Percentiles rank a stretch among this genome's conserved stretches.
Conservation (phyloP, 2,329 filamentous ascomycete genomes). For the Hypocreales sp. region DNA sequence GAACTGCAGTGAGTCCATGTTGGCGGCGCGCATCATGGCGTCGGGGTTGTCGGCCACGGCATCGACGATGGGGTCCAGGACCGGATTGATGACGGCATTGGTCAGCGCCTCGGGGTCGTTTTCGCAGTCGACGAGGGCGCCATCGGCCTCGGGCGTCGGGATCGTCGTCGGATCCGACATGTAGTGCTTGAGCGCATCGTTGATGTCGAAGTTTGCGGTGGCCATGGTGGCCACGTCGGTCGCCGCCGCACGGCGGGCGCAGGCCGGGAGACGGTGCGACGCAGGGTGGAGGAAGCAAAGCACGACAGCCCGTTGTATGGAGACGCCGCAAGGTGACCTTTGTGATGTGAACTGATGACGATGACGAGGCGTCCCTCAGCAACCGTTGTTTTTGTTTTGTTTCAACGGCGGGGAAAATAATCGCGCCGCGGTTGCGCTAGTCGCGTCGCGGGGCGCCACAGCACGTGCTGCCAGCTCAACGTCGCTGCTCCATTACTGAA, state of each 20-base stretch:
- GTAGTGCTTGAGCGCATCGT: conserved; percentile 91
- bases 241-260: conserved; percentile 7
- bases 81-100: conserved; percentile 62
- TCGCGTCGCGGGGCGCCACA: too few relatives aligned
- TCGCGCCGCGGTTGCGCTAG: too few relatives aligned
- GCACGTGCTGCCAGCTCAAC: too few relatives aligned
- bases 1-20: conserved; percentile 90
- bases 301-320: too few relatives aligned
- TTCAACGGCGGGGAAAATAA: too few relatives aligned
- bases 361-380: conserved; percentile 5
- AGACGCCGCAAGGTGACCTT: too few relatives aligned
- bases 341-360: too few relatives aligned
- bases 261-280: too few relatives aligned
- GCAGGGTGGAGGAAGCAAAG: too few relatives aligned
- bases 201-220: conserved; percentile 84
- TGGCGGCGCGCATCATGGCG: conserved; percentile 59
- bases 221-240: conserved; percentile 35
- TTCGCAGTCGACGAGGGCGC: conserved; percentile 78
- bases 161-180: conserved; percentile 82
- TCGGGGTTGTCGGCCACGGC: conserved; percentile 85
- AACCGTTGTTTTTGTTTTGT: conserved; percentile 18
- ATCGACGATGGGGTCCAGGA: conserved; percentile 85
- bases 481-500: too few relatives aligned
- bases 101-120: conserved; percentile 76
- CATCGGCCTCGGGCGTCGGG: conserved; percentile 71